Conservation (phyloP, 176 grass and related monocot species). For the Chrysopogon serrulatus region DNA sequence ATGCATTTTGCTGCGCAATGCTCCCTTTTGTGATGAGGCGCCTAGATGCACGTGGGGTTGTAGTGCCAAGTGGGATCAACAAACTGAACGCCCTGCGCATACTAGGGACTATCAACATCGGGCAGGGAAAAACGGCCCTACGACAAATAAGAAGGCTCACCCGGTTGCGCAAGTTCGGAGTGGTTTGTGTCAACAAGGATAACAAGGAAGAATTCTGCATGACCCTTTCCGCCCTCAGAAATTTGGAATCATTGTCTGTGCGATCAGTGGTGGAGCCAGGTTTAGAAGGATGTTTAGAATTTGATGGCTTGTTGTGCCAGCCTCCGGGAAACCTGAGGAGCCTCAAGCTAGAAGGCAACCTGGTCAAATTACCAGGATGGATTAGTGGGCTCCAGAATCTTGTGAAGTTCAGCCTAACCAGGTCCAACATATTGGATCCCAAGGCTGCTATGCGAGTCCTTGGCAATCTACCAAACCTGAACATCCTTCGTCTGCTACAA, state of each 20-base stretch:
- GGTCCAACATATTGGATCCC: fast-evolving
- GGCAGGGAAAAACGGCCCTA: background rate
- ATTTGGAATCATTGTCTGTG: background rate
- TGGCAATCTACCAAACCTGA: background rate
- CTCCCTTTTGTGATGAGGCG: background rate
- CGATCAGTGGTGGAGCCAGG: background rate
- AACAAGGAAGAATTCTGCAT: background rate
- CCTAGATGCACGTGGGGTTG: background rate
- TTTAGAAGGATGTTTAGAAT: background rate
- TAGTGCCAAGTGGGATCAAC: background rate
- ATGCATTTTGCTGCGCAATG: background rate
- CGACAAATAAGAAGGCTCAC: background rate
- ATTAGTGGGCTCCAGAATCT: background rate
- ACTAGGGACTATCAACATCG: background rate
- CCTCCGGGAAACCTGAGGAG: background rate
- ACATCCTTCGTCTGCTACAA: background rate
- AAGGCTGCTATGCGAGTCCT: background rate
- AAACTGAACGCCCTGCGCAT: background rate
- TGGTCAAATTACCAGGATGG: background rate
- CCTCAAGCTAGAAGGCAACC: background rate
- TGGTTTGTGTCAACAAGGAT: background rate
- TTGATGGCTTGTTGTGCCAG: background rate
- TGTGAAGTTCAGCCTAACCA: background rate
- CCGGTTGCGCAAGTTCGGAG: background rate
- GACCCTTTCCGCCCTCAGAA: fast-evolving